Evolutionary conservation across 2,329 filamentous ascomycete species (phyloP).

Genomic region (Fusarium tuaranense): DNA sequence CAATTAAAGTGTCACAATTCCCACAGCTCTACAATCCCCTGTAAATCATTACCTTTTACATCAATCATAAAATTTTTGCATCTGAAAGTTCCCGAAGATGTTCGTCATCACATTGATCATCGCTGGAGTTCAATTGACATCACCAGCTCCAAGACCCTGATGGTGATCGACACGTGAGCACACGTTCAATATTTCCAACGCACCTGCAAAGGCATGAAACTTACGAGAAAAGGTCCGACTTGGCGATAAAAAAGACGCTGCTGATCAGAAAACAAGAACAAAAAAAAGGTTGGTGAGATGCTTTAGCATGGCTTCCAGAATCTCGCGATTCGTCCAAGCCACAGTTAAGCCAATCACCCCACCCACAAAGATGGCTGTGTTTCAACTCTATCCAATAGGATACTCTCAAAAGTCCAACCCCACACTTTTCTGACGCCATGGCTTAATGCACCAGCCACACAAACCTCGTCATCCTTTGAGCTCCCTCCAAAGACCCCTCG

Average conservation of each 20-base stretch:
- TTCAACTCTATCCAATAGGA: constrained; percentile 12
- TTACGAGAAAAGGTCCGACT: background rate
- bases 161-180: constrained; percentile 24
- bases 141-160: constrained; percentile 21
- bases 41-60: background rate
- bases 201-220: background rate
- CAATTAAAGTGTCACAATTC: background rate
- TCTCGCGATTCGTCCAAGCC: constrained; percentile 17
- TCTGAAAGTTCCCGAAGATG: background rate
- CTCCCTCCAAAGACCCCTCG: constrained; percentile 8
- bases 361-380: constrained; percentile 34
- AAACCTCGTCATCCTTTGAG: constrained; percentile 28
- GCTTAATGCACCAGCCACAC: constrained; percentile 33
- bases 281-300: background rate
- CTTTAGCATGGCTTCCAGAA: background rate
- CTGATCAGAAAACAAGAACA: background rate
- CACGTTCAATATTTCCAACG: background rate
- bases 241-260: background rate
- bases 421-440: background rate
- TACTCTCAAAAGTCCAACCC: background rate
- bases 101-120: background rate
- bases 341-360: constrained; percentile 12
- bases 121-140: constrained; percentile 25
- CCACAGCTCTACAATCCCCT: background rate
- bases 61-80: background rate